Percentiles rank a stretch among this genome's conserved stretches.
Conservation (phyloP, 148 eudicot species). For the Nepenthes gracilis region DNA sequence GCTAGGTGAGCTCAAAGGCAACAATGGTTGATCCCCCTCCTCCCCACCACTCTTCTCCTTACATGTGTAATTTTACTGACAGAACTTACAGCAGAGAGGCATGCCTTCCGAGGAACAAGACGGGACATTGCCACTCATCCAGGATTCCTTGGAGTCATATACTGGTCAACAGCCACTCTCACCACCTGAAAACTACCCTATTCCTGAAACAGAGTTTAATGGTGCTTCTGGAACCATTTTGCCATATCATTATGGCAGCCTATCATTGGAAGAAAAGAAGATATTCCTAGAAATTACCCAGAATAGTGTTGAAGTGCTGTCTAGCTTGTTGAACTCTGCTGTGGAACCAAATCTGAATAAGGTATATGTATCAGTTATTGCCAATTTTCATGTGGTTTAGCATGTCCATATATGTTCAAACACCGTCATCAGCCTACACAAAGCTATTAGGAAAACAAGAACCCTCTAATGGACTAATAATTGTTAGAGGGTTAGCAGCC, state of each 20-base stretch:
- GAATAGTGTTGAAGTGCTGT: constrained; percentile 80
- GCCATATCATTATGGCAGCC: constrained; percentile 27
- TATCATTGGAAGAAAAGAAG: constrained; percentile 67
- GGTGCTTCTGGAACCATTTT: constrained; percentile 16
- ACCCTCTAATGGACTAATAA: too few relatives aligned
- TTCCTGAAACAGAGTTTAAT: constrained; percentile 37
- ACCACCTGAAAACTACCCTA: constrained; percentile 62
- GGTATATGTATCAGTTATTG: constrained; percentile 21
- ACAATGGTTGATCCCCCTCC: not conserved
- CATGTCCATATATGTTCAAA: too few relatives aligned
- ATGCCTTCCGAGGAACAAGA: constrained; percentile 29
- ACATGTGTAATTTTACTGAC: constrained; percentile 9
- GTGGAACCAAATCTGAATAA: constrained; percentile 43
- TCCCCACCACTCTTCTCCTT: not conserved
- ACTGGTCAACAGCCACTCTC: constrained; percentile 32
- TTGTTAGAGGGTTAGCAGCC: too few relatives aligned
- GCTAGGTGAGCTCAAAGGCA: too few relatives aligned
- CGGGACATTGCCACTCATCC: constrained; percentile 28
- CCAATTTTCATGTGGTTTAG: too few relatives aligned
- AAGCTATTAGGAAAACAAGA: too few relatives aligned
- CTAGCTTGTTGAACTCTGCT: constrained; percentile 67
- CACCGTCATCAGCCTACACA: too few relatives aligned
- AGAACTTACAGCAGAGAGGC: constrained; percentile 55
- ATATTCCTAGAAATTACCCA: constrained; percentile 61
- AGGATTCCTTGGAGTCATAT: constrained; percentile 38